These are phyloP conservation scores for Sugiyamaella japonica DNA, from an alignment of 1,139 yeast species.

Conservation along the genomic window DNA sequence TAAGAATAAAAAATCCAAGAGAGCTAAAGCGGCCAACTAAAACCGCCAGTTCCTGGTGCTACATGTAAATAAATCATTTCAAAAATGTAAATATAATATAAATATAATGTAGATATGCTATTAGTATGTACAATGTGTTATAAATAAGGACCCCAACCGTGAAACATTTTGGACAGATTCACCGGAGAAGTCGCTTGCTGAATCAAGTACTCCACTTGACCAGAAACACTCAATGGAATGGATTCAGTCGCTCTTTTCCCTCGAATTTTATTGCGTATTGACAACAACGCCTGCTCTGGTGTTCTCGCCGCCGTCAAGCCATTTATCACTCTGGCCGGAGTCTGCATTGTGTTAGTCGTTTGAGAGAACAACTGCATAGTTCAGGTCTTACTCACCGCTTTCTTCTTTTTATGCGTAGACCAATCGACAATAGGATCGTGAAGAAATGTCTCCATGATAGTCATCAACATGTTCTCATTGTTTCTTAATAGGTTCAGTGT, in stretches of 20 bases:
- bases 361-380: background rate
- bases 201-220: conserved; percentile 87
- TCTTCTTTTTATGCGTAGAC: conserved; percentile 27
- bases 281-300: conserved; percentile 70
- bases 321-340: conserved; percentile 23
- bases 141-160: conserved; percentile 90
- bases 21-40: conserved; percentile 3
- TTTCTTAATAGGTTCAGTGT: conserved; percentile 70
- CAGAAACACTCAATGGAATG: conserved; percentile 83
- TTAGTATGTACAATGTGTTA: conserved; percentile 29
- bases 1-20: conserved; percentile 24
- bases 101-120: background rate
- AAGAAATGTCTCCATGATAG: conserved; percentile 85
- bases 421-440: conserved; percentile 78
- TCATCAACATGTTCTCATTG: conserved; percentile 87
- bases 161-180: conserved; percentile 80
- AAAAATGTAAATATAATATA: background rate
- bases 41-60: background rate
- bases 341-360: background rate
- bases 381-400: conserved; percentile 14
- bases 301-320: conserved; percentile 38
- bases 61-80: conserved; percentile 12
- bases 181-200: conserved; percentile 78
- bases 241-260: conserved; percentile 85
- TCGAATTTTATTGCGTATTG: conserved; percentile 75